Evolutionary conservation across 164 flowering plant species (phyloP), one percentile per base, ranked within the genome.

Genomic region (Umbilicus rupestris): DNA sequence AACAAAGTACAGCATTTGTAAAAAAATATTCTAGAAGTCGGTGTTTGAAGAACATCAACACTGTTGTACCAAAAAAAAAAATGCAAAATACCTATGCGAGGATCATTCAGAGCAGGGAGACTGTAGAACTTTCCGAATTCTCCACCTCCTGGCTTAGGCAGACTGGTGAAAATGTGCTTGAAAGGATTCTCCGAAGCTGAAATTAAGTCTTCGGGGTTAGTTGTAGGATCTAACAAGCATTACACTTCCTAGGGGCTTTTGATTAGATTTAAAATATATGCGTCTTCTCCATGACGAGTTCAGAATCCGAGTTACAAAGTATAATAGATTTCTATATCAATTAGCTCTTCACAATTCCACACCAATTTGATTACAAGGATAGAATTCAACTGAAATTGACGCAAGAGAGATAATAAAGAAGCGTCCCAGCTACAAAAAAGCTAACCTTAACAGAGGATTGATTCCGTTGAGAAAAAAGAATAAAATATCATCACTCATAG

Each of bases 61-160:
- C n/a, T 2, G 12, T 11, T 14, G 44, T 41, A 41, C 10, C 5
- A 29, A 17, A 19, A 20, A 5, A 47, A 28, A 26, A 26, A 14
- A 26, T 4, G 14, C 9, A 22, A 50, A 52, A 39, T 63, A 63
- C 97, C 97, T 29, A 91, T 82, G 68, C 97, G 82, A 46, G 96
- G 92, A 76, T 92, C 97, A 64, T 86, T 89, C 29, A 92, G 79
- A 41, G 97, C 86, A 20, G 96, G 82, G 37, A 92, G 77, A 71
- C 92, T 92, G 68, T 86, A 89, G 79, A 75, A 92, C 68, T 89
- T 92, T 66, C 97, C 97, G 67, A 81, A 89, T 74, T 92, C 94
- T 33, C 97, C 94, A 69, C 97, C 97, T 9, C 90, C 87, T 6
- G 90, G 87, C 82, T 87, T 92, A 33, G 94, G 90, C 66, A 92